Conservation (phyloP, 371 early-diverging fungal genomes). For the Umbelopsis sp. region DNA sequence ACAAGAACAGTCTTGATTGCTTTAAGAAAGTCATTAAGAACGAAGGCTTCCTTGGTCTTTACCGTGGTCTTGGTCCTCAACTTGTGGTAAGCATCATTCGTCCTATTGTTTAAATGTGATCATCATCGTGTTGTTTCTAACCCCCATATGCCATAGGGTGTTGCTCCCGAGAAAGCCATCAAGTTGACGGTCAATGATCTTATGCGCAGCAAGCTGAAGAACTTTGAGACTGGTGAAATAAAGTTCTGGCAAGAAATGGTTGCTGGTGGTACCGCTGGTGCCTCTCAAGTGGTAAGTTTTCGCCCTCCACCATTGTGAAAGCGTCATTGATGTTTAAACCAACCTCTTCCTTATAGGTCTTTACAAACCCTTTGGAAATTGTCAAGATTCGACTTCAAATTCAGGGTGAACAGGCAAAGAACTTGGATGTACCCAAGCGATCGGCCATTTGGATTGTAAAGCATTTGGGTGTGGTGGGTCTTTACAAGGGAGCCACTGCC, state of each 20-base stretch:
- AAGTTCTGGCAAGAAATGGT: constrained; percentile 81
- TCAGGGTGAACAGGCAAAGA: constrained; percentile 78
- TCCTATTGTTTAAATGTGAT: constrained; percentile 12
- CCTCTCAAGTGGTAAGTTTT: constrained; percentile 79
- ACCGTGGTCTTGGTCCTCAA: constrained; percentile 96
- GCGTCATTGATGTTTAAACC: neutral
- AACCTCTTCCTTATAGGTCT: constrained; percentile 34
- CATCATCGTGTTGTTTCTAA: neutral
- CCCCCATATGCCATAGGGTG: constrained; percentile 52
- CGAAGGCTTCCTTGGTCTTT: constrained; percentile 91
- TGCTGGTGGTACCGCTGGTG: constrained; percentile 91
- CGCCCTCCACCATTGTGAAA: too few species aligned
- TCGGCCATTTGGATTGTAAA: constrained; percentile 91
- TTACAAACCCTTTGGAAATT: constrained; percentile 97
- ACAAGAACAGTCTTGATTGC: constrained; percentile 93
- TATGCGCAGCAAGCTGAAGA: constrained; percentile 74
- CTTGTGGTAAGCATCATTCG: constrained; percentile 71
- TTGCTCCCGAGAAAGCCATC: constrained; percentile 98
- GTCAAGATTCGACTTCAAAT: constrained; percentile 97
- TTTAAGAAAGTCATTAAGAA: constrained; percentile 93
- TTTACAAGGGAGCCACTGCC: constrained; percentile 95
- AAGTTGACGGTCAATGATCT: constrained; percentile 97
- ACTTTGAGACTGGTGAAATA: constrained; percentile 75
- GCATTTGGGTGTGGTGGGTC: constrained; percentile 88
- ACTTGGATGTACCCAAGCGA: constrained; percentile 60